A percentile compares a stretch with the other conserved stretches of the same genome.
phyloP scores from a whole-genome alignment of 805 yeast species.

The Pichia exigua region DNA sequence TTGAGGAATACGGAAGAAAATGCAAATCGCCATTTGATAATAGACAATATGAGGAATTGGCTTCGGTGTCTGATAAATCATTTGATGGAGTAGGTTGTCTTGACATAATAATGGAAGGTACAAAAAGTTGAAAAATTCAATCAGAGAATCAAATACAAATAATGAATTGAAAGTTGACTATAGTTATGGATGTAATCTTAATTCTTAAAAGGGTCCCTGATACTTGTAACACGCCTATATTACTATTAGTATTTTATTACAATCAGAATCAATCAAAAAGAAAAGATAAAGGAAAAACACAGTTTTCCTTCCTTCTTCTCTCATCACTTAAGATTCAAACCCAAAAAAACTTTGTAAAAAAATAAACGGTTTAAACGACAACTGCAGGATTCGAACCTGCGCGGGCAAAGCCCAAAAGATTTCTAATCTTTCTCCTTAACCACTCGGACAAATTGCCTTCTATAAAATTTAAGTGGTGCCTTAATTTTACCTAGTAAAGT shows the following conservation, averaged over 20 bases:
- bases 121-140: not conserved
- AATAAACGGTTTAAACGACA: constrained; percentile 28
- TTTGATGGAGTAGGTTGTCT: not conserved
- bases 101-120: not conserved
- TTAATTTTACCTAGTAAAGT: too few relatives aligned
- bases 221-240: not conserved
- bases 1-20: constrained; percentile 13
- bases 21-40: constrained; percentile 15
- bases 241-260: not conserved
- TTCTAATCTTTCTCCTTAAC: constrained; percentile 52
- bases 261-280: too few relatives aligned
- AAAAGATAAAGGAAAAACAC: not conserved
- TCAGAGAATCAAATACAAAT: not conserved
- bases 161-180: not conserved
- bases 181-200: too few relatives aligned
- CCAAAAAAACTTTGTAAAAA: not conserved
- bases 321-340: too few relatives aligned
- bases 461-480: not conserved
- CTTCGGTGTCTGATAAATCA: not conserved
- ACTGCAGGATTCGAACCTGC: constrained; percentile 58
- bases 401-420: constrained; percentile 58
- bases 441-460: constrained; percentile 49
- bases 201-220: too few relatives aligned
- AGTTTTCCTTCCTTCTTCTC: too few relatives aligned
- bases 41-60: constrained; percentile 13